Evolutionary conservation across 331 rosid species (phyloP), one percentile per base, ranked within the genome.

Genomic region (Saraca asoca): DNA sequence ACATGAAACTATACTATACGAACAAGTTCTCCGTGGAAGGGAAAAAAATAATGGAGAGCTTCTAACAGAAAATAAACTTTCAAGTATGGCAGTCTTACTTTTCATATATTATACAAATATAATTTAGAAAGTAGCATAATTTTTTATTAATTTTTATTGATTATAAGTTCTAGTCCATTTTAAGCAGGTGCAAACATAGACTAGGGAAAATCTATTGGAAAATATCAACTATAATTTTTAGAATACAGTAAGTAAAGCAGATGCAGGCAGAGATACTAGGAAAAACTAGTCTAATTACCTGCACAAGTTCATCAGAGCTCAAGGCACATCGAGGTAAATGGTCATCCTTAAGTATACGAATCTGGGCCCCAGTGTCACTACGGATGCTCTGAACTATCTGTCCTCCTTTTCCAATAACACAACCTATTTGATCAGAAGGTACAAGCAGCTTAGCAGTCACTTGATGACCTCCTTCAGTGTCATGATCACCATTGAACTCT

Each of bases 341-440:
- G 0, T 94, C 99, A 52, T 90, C 99, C 89, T 90, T 94, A 13
- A 94, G 89, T 66, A 94, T 94, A 62, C 97, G 92, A 80, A 94
- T 82, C 61, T 86, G 96, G 15, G 97, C 92, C 41, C 99, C 96
- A 10, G 99, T 85, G 45, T 94, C 97, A 61, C 82, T 79, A 1
- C 99, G 90, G 51, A 94, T 78, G 37, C 56, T 83, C 85, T 94
- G 96, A 55, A 94, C 96, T 41, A 90, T 88, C 80, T 80, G 92
- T 15, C 99, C 99, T 16, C 99, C 99, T 77, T 94, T 94, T 37
- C 99, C 99, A 61, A 94, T 88, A 39, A 94, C 71, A 55, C 96
- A 90, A 48, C 99, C 97, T 66, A 94, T 90, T 87, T 94, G 99
- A 81, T 94, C 99, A 49, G 99, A 90, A 8, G 97, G 97, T 12